Conservation (phyloP, 139 green algal species). For the Nannochloris sp. region DNA sequence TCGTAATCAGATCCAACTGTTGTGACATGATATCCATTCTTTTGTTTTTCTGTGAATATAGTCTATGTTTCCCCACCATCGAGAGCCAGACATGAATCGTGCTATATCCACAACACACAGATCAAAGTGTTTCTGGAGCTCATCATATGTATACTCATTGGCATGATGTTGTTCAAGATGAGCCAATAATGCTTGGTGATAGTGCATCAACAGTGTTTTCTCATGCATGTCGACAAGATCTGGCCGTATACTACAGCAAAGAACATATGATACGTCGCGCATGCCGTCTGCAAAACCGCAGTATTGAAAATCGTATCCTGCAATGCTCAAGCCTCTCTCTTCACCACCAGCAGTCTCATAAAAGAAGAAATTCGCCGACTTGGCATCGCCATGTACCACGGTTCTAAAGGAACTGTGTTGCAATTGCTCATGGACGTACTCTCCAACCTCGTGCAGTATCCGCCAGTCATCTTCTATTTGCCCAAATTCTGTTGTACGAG, state of each 20-base stretch:
- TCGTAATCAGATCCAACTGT: not conserved
- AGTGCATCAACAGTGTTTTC: not conserved
- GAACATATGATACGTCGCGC: slow-evolving; percentile 7
- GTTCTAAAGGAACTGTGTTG: not conserved
- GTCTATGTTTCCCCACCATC: slow-evolving; percentile 7
- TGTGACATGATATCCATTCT: slow-evolving; percentile 1
- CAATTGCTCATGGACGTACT: not conserved
- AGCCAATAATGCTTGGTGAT: not conserved
- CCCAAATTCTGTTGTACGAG: not conserved
- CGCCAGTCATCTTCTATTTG: slow-evolving; percentile 3
- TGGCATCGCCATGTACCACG: slow-evolving; percentile 4
- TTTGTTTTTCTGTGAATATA: not conserved
- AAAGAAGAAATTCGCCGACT: slow-evolving; percentile 5
- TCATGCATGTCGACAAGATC: not conserved
- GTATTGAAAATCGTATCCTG: slow-evolving; percentile 14
- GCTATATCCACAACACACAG: not conserved
- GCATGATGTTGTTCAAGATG: not conserved
- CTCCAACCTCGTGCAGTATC: not conserved
- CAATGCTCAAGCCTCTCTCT: not conserved
- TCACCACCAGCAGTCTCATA: not conserved
- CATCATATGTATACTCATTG: slow-evolving; percentile 1
- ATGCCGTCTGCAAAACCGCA: slow-evolving; percentile 6
- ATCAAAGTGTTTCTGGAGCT: not conserved
- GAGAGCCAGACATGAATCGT: slow-evolving; percentile 10
- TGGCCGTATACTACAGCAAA: not conserved